These are phyloP conservation scores for Lipomyces chichibuensis DNA, from an alignment of 805 yeast genomes.

Conservation along the genomic window DNA sequence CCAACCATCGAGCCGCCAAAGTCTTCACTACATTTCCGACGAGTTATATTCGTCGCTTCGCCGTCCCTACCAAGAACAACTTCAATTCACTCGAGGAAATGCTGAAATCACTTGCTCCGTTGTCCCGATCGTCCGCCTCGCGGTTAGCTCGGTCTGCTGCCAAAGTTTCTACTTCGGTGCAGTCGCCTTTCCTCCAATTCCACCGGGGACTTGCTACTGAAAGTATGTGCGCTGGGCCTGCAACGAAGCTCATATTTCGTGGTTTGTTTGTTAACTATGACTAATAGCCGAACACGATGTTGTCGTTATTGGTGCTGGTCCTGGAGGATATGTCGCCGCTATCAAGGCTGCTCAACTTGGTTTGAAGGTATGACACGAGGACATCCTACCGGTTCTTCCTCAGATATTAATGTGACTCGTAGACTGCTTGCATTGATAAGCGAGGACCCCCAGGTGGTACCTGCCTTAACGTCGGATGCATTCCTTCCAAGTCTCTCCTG, in stretches of 20 bases:
- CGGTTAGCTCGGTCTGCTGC: constrained; percentile 21
- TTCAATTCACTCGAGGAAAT: constrained; percentile 6
- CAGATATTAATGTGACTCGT: background rate
- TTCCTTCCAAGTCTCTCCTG: constrained; percentile 93
- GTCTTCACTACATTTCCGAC: background rate
- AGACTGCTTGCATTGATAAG: constrained; percentile 94
- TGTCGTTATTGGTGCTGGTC: constrained; percentile 98
- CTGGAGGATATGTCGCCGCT: constrained; percentile 99
- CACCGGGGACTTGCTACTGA: constrained; percentile 34
- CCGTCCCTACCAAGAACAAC: background rate
- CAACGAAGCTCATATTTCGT: background rate
- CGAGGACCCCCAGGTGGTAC: constrained; percentile 98
- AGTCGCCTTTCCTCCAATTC: constrained; percentile 12
- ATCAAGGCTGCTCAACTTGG: constrained; percentile 98
- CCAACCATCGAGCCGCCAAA: background rate
- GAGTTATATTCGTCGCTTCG: background rate
- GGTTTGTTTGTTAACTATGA: background rate
- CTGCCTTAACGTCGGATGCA: constrained; percentile 98
- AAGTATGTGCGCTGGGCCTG: constrained; percentile 16
- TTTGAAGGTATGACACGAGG: constrained; percentile 48
- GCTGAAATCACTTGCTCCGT: constrained; percentile 16
- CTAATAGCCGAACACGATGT: constrained; percentile 67
- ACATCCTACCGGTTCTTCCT: constrained; percentile 1
- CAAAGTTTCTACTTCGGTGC: constrained; percentile 10
- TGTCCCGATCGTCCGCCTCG: constrained; percentile 9